These are phyloP conservation scores for Paspalum vaginatum DNA, from an alignment of 176 grass and related monocot species.

Conservation along the genomic window DNA sequence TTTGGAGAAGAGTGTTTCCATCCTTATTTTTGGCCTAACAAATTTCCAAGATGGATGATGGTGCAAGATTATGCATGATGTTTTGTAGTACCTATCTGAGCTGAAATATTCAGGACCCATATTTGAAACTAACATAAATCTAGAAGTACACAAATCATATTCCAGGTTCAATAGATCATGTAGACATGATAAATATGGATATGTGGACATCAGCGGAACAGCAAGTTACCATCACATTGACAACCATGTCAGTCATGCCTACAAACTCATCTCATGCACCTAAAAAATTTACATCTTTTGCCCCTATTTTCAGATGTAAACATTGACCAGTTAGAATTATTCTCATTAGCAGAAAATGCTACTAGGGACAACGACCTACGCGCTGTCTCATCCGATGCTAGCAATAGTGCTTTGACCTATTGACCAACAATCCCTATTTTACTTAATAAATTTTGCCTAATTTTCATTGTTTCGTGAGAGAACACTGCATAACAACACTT, in stretches of 20 bases:
- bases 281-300: background rate
- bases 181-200: background rate
- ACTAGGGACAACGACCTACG: background rate
- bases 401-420: background rate
- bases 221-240: background rate
- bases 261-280: background rate
- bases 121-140: conserved; percentile 2
- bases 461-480: background rate
- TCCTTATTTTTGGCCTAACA: background rate
- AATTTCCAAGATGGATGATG: background rate
- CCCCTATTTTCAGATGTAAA: background rate
- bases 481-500: background rate
- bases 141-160: background rate
- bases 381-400: background rate
- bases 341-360: background rate
- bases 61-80: background rate
- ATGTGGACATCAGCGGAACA: background rate
- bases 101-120: background rate
- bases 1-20: background rate
- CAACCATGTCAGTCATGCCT: background rate
- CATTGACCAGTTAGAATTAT: background rate
- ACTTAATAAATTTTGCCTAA: background rate
- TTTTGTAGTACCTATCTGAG: background rate
- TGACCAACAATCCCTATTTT: too few relatives aligned
- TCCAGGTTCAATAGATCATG: background rate